phyloP scores from a whole-genome alignment of 1,284 basidiomycete species.

The Prillingera fragicola region DNA sequence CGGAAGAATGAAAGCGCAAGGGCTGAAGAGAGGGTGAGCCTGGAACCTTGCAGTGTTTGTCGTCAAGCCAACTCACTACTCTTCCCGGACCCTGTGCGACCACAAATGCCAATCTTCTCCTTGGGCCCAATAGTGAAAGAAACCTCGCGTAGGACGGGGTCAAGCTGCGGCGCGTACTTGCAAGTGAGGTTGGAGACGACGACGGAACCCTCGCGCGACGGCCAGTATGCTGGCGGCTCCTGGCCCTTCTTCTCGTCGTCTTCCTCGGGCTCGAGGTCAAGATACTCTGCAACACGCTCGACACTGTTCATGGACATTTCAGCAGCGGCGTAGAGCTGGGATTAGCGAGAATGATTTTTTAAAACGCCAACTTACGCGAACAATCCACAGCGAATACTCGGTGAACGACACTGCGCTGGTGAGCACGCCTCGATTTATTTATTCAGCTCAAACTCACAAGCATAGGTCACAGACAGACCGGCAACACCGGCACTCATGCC shows the following conservation, averaged over 20 bases:
- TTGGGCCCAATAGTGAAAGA: constrained; percentile 50
- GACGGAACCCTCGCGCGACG: constrained; percentile 47
- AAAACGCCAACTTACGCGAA: no score
- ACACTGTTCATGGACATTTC: constrained; percentile 50
- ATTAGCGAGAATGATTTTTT: no score
- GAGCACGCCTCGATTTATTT: background rate
- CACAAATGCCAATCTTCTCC: constrained; percentile 54
- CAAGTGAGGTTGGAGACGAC: constrained; percentile 49
- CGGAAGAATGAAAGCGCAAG: constrained; percentile 52
- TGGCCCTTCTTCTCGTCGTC: constrained; percentile 41
- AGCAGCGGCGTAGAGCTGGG: constrained; percentile 49
- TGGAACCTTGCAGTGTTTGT: background rate
- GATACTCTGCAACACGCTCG: constrained; percentile 52
- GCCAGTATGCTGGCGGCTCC: constrained; percentile 53
- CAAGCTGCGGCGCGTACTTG: constrained; percentile 51
- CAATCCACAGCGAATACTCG: constrained; percentile 50
- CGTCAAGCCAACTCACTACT: constrained; percentile 20
- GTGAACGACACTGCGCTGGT: constrained; percentile 44
- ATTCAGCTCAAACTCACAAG: constrained; percentile 24
- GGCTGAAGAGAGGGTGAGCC: constrained; percentile 18
- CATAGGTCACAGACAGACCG: constrained; percentile 41
- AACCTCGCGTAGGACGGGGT: constrained; percentile 51
- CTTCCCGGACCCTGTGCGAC: constrained; percentile 50
- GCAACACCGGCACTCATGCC: constrained; percentile 46
- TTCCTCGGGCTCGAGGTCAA: constrained; percentile 51